Base-by-base conservation (phyloP, 1,284 basidiomycete genomes). In the Phellopilus nigrolimitatus region DNA sequence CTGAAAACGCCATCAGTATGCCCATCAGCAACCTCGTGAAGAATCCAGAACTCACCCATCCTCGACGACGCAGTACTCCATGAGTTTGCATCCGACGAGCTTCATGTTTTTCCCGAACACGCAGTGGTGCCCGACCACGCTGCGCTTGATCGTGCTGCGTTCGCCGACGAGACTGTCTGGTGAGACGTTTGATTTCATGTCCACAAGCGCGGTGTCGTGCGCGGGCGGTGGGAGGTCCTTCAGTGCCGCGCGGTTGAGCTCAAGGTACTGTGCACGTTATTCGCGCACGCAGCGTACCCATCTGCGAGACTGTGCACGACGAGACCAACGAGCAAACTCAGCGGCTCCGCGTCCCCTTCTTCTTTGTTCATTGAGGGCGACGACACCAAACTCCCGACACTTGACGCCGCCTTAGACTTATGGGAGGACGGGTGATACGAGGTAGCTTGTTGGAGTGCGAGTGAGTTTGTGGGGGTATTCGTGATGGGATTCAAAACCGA, bases 21-120 rank as follows among this genome's bases (percentile, higher is more conserved):
- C 47, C 49, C 33, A 39, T 25, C 12, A 34, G 12, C 39, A 37
- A n/a, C n/a, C 15, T 56, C 9, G 21, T 25, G 21, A 52, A 19
- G 30, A 22, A 25, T 24, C 25, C n/a, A n/a, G n/a, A 13, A 62
- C 82, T 64, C 57, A 90, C 90, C 90, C 90, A 56, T 95, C 91
- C 22, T 79, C 90, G 22, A 99, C 74, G 2, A 87, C 76, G 59
- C 93, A 95, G 61, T 93, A 91, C 63, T 97, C 95, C 65, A 97
- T 79, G 24, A 98, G 66, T 9, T 97, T 80, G 60, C 88, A 94
- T 13, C 90, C 88, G 0, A 76, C 78, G 49, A 98, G 81, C 66
- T 87, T 93, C 27, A 80, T 87, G 69, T 87, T 87, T 64, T 84
- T 91, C 10, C 93, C 94, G 55, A 98, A 90, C 19, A 82, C 69